Percentiles rank a stretch among this genome's conserved stretches.
Evolutionary conservation across 192 early-diverging fungal species (phyloP).

Genomic region (Umbelopsis ramanniana): DNA sequence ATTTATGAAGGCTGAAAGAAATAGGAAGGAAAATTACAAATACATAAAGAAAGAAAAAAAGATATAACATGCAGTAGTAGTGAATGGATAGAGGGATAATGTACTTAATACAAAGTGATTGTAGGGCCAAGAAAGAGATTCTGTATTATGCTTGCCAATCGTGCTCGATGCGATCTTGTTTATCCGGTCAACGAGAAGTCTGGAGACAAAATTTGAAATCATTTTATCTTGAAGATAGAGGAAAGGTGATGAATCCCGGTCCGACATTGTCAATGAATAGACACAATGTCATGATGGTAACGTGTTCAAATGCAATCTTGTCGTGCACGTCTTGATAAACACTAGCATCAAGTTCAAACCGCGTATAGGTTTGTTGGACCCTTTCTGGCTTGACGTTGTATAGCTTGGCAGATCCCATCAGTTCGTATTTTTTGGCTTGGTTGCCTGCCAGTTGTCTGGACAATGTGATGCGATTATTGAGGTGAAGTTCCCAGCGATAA

Average conservation of each 20-base stretch:
- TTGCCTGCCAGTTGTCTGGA: neutral
- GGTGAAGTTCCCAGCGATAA: slow-evolving; percentile 7
- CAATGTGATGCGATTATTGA: neutral
- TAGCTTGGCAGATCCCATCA: neutral
- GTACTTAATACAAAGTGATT: too few relatives aligned
- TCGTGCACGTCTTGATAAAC: neutral
- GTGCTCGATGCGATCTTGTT: too few relatives aligned
- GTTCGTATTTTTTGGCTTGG: neutral
- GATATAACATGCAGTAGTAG: neutral
- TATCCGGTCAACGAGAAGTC: too few relatives aligned
- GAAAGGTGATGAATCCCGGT: neutral
- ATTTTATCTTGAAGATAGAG: neutral
- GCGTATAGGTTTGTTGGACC: neutral
- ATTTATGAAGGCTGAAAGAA: neutral
- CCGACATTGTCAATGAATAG: slow-evolving; percentile 4
- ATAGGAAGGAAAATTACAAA: neutral
- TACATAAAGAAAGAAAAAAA: neutral
- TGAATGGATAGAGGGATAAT: neutral
- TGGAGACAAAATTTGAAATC: too few relatives aligned
- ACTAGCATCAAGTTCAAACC: neutral
- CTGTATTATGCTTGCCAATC: neutral
- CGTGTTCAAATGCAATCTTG: slow-evolving; percentile 5
- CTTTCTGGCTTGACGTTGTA: neutral
- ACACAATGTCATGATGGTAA: slow-evolving; percentile 9
- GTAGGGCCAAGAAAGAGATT: too few relatives aligned